Percentiles rank a stretch among this genome's conserved stretches.
phyloP scores from a whole-genome alignment of 78 protist genomes.

The Dictyostelium citrinum region DNA sequence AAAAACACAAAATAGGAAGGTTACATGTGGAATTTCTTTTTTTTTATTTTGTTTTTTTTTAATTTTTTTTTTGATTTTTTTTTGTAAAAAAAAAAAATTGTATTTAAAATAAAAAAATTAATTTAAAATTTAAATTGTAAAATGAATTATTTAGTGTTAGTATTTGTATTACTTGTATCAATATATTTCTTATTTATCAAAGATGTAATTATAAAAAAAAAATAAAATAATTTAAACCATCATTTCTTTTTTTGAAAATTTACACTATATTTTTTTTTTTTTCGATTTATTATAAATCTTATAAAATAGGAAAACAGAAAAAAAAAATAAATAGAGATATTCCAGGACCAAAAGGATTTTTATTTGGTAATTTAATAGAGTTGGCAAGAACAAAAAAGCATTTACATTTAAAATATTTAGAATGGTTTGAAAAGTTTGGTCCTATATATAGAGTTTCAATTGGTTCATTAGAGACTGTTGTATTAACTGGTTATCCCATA shows the following conservation, averaged over 20 bases:
- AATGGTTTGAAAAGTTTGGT: conserved; percentile 28
- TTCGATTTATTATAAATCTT: not conserved
- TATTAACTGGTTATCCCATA: conserved; percentile 16
- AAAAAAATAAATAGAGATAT: not conserved
- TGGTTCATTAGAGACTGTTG: conserved; percentile 17
- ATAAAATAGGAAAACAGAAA: not conserved
- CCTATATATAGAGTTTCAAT: not conserved
- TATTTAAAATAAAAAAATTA: not conserved
- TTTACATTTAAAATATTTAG: not conserved
- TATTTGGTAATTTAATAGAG: conserved; percentile 7
- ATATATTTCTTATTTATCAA: not conserved
- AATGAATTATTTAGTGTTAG: not conserved
- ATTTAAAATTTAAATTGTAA: not conserved
- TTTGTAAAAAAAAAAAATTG: not conserved
- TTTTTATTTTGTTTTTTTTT: not conserved
- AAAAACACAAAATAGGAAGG: not conserved
- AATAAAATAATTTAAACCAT: too few species aligned
- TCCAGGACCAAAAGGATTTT: not conserved
- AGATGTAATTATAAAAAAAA: not conserved
- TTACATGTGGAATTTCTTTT: not conserved
- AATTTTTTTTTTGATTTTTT: not conserved
- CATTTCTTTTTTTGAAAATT: too few species aligned
- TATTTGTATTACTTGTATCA: not conserved
- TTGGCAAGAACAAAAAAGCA: not conserved
- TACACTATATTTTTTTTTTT: not conserved